Percentiles rank a stretch among this genome's conserved stretches.
Conservation (phyloP, 2,329 filamentous ascomycete genomes). For the Aureobasidium sp. region DNA sequence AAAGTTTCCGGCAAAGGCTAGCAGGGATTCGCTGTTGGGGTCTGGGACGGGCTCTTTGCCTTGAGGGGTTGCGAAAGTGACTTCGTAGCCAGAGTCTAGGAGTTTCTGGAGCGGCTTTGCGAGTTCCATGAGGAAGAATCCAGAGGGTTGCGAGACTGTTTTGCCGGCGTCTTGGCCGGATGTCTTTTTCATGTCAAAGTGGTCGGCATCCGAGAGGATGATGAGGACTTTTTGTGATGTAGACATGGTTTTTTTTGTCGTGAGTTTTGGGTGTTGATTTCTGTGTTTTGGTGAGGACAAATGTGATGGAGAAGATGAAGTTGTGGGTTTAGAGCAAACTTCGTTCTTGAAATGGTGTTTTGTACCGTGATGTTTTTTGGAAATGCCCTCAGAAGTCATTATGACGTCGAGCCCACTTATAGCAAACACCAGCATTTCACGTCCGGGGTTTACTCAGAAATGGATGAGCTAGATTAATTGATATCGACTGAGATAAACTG, state of each 20-base stretch:
- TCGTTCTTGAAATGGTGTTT: not conserved
- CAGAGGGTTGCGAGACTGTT: constrained; percentile 27
- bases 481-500: too few relatives aligned
- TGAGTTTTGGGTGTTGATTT: not conserved
- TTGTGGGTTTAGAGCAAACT: not conserved
- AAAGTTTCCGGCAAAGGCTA: constrained; percentile 42
- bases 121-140: constrained; percentile 36
- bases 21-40: constrained; percentile 36
- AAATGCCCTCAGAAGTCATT: not conserved
- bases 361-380: not conserved
- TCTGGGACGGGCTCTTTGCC: constrained; percentile 38
- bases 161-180: constrained; percentile 23
- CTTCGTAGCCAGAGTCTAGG: constrained; percentile 35
- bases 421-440: not conserved
- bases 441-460: too few relatives aligned
- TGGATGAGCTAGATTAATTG: too few relatives aligned
- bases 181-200: constrained; percentile 33
- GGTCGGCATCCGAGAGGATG: constrained; percentile 38
- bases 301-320: not conserved
- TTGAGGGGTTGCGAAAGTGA: constrained; percentile 41
- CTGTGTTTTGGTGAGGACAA: not conserved
- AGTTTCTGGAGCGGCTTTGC: constrained; percentile 34
- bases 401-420: not conserved
- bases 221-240: constrained; percentile 37
- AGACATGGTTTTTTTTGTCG: not conserved